phyloP scores from a whole-genome alignment of 352 stramenopile genomes.

The Phytophthora ohioensis region DNA sequence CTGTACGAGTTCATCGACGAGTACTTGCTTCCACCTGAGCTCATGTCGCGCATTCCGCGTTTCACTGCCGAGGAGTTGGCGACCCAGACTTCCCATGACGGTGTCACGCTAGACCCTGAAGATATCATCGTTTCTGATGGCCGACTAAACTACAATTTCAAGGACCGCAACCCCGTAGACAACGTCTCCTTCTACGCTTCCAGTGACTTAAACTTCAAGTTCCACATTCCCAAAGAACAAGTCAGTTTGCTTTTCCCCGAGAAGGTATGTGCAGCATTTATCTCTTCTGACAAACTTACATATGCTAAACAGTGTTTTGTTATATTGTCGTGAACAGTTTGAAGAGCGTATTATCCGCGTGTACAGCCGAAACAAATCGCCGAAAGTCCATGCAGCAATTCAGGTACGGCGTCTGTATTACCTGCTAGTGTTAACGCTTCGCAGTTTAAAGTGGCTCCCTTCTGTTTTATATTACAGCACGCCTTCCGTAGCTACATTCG shows the following conservation, averaged over 20 bases:
- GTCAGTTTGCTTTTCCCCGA: constrained; percentile 85
- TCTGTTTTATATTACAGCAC: constrained; percentile 34
- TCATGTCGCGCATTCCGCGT: constrained; percentile 61
- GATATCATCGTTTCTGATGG: constrained; percentile 88
- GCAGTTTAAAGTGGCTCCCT: not conserved
- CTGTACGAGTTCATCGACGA: constrained; percentile 91
- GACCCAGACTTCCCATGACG: constrained; percentile 51
- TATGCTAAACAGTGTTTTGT: not conserved
- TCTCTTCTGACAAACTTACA: not conserved
- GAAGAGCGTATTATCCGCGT: constrained; percentile 85
- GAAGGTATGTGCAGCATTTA: constrained; percentile 46
- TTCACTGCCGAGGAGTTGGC: constrained; percentile 72
- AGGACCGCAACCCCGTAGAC: constrained; percentile 86
- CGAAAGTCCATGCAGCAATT: constrained; percentile 64
- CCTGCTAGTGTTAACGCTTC: not conserved
- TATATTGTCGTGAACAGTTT: constrained; percentile 50
- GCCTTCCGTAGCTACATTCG: constrained; percentile 71
- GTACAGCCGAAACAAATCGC: constrained; percentile 71
- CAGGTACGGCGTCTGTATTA: constrained; percentile 37
- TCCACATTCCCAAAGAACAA: constrained; percentile 84
- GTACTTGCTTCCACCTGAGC: constrained; percentile 66
- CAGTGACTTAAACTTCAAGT: constrained; percentile 64
- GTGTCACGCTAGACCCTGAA: constrained; percentile 57
- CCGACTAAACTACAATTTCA: constrained; percentile 87
- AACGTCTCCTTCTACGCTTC: constrained; percentile 87